These are phyloP conservation scores for Porcisia deanei DNA, from an alignment of 208 protist genomes.

Conservation along the genomic window DNA sequence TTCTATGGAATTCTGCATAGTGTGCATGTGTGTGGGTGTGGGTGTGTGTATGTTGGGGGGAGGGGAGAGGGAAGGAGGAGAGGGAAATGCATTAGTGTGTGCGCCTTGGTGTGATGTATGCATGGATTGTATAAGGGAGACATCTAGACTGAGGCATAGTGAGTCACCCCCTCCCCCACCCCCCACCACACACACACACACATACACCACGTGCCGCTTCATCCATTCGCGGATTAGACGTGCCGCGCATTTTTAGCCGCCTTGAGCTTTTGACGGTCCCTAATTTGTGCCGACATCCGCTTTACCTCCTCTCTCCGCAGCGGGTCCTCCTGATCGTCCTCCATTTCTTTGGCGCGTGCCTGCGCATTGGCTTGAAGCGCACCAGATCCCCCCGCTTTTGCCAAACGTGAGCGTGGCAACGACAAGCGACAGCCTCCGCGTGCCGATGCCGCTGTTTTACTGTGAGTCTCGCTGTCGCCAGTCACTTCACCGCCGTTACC, in stretches of 20 bases:
- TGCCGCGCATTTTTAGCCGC: conserved; percentile 23
- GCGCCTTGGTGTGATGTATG: too few relatives aligned
- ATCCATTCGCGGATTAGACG: neutral
- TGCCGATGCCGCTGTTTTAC: neutral
- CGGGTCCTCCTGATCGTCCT: conserved; percentile 40
- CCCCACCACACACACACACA: neutral
- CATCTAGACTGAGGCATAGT: too few relatives aligned
- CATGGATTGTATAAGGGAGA: too few relatives aligned
- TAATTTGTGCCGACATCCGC: conserved; percentile 46
- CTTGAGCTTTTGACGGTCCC: conserved; percentile 35
- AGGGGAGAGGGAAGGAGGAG: too few relatives aligned
- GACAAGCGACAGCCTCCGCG: neutral
- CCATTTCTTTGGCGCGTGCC: neutral
- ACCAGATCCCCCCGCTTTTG: neutral
- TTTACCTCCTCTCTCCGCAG: conserved; percentile 69
- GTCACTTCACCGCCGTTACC: neutral
- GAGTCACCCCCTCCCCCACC: too few relatives aligned
- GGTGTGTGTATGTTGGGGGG: too few relatives aligned
- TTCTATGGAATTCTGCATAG: too few relatives aligned
- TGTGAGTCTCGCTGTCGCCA: neutral
- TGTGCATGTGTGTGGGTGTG: too few relatives aligned
- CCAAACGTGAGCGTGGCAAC: neutral
- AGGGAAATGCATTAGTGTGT: too few relatives aligned
- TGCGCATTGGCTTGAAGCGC: neutral
- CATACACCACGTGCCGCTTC: neutral